Conservation (phyloP, 2,329 filamentous ascomycete genomes). For the Penicillium brasilianum region DNA sequence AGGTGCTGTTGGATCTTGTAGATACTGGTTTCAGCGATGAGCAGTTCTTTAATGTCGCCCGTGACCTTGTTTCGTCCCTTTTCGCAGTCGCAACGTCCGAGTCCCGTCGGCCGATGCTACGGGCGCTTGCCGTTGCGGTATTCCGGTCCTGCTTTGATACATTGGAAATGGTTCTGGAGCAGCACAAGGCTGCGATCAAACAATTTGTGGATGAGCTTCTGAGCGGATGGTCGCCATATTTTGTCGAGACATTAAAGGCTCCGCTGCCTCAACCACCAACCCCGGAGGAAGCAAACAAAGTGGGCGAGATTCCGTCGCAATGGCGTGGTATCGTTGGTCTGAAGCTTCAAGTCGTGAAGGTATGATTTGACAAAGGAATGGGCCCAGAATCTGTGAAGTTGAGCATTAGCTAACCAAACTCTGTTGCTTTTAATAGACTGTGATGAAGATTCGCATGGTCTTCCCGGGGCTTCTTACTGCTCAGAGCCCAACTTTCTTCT, state of each 20-base stretch:
- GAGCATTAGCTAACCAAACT: slow-evolving; percentile 21
- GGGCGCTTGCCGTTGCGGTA: slow-evolving; percentile 85
- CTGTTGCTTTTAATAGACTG: slow-evolving; percentile 59
- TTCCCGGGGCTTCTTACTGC: slow-evolving; percentile 82
- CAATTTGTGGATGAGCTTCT: slow-evolving; percentile 87
- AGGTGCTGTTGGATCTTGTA: slow-evolving; percentile 85
- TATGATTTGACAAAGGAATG: slow-evolving; percentile 36
- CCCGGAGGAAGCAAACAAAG: slow-evolving; percentile 63
- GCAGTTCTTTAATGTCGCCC: slow-evolving; percentile 90
- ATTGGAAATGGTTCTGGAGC: slow-evolving; percentile 94
- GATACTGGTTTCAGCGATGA: slow-evolving; percentile 93
- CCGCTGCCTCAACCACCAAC: slow-evolving; percentile 67
- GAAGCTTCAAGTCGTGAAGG: slow-evolving; percentile 90
- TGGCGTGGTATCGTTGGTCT: slow-evolving; percentile 85
- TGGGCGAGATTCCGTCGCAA: slow-evolving; percentile 60
- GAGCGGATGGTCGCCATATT: slow-evolving; percentile 85
- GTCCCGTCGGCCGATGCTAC: slow-evolving; percentile 72
- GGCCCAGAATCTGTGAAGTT: not conserved
- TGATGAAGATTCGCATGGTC: slow-evolving; percentile 84
- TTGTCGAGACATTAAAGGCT: slow-evolving; percentile 76
- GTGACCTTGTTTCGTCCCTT: slow-evolving; percentile 81
- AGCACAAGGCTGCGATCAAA: slow-evolving; percentile 84
- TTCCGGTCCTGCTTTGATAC: slow-evolving; percentile 93
- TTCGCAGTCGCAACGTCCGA: slow-evolving; percentile 81
- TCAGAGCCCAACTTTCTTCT: slow-evolving; percentile 82